Evolutionary conservation across 2,329 filamentous ascomycete species (phyloP).

Genomic region (Aspergillus luchuensis): DNA sequence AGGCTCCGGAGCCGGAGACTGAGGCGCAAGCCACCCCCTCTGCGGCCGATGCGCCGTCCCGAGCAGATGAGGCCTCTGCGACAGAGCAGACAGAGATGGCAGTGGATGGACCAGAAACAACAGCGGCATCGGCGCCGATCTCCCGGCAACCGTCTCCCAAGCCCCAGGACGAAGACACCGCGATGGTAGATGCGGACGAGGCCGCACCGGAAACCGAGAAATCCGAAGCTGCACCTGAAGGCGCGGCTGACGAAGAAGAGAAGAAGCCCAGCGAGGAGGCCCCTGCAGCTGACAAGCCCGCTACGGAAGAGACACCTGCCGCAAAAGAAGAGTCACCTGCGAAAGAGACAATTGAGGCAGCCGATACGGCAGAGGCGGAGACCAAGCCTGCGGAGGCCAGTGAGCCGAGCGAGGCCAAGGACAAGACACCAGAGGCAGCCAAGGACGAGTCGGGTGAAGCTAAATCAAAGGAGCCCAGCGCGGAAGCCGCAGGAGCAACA

Average conservation of each 20-base stretch:
- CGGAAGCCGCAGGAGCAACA: slow-evolving; percentile 26
- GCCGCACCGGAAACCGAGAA: slow-evolving; percentile 24
- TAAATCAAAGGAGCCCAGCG: slow-evolving; percentile 16
- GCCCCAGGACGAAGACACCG: slow-evolving; percentile 38
- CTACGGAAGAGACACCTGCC: slow-evolving; percentile 22
- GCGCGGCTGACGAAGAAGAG: slow-evolving; percentile 22
- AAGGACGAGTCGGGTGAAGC: slow-evolving; percentile 18
- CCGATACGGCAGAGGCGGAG: slow-evolving; percentile 23
- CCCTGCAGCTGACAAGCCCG: slow-evolving; percentile 22
- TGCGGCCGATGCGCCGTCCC: slow-evolving; percentile 32
- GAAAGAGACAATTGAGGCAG: slow-evolving; percentile 17
- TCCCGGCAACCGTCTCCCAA: slow-evolving; percentile 35
- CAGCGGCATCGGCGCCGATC: slow-evolving; percentile 29
- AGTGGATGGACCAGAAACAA: slow-evolving; percentile 34
- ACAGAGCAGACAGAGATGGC: slow-evolving; percentile 36
- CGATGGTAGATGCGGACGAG: slow-evolving; percentile 42
- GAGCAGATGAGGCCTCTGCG: slow-evolving; percentile 35
- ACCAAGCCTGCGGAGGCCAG: slow-evolving; percentile 16
- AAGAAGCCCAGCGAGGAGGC: slow-evolving; percentile 28
- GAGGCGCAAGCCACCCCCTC: slow-evolving; percentile 35
- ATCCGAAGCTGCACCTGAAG: slow-evolving; percentile 19
- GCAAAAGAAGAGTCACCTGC: slow-evolving; percentile 22
- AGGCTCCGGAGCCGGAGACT: slow-evolving; percentile 41
- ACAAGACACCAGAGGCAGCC: slow-evolving; percentile 18
- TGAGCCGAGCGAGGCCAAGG: slow-evolving; percentile 17